Evolutionary conservation across 352 stramenopile species (phyloP), one percentile per base, ranked within the genome.

Genomic region (Pythium grandisporangium): DNA sequence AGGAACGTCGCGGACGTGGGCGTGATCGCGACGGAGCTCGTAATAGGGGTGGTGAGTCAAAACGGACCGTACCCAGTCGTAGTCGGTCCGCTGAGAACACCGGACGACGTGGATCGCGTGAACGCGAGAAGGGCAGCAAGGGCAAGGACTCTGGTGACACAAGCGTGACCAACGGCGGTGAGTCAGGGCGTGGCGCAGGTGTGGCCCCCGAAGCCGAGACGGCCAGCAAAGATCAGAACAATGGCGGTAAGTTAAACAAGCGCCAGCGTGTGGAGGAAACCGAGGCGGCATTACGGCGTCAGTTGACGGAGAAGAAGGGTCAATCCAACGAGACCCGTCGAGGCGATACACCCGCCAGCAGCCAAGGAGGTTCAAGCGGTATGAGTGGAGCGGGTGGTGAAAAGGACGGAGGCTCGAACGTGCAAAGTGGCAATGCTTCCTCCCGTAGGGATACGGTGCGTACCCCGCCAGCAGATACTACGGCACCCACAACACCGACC

Each of bases 231-330:
- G 24, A 45, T 4, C 11, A 16, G 1, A 45, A 24, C 16, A 14
- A 43, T 14, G 11, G 3, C 22, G 33, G 23, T 14, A 25, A 43
- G 41, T 25, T 2, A 25, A 19, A 16, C 21, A 90, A 87, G 51
- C 54, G 70, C 30, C 70, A 64, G 30, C 70, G 77, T 19, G 40
- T 66, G 23, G 79, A 93, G 20, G 40, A 52, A n/a, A 71, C 66
- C 2, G 78, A 92, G 43, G 73, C 75, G 25, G 62, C 63, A 23
- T 48, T 88, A 34, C 75, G 75, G 30, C 75, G 75, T 29, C 71
- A 84, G 20, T 57, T 92, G 21, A 84, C 70, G 2, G 78, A 84
- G 33, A 79, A 85, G 46, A 86, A 84, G 46, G 60, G 41, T n/a
- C n/a, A n/a, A n/a, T n/a, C n/a, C n/a, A n/a, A n/a, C n/a, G n/a